Base-by-base conservation (phyloP, 148 eudicot genomes). In the Talinum fruticosum region DNA sequence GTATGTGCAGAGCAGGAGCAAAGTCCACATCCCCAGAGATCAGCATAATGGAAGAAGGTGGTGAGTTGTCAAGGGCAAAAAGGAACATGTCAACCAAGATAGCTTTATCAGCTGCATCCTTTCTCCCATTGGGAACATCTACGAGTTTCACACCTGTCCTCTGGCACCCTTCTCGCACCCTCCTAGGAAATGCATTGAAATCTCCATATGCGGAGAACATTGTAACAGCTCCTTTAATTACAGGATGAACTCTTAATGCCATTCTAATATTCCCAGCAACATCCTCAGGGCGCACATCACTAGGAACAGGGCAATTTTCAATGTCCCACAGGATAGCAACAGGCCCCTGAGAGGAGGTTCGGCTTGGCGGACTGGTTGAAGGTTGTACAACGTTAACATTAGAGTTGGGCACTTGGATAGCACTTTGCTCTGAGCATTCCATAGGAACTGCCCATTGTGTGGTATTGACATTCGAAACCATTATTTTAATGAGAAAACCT, bases 11-110 rank as follows among this genome's bases (percentile, higher is more conserved):
- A 47, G 99, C 99, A 8, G 99, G 97, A 62, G 99, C 84, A 87
- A 96, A 96, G 78, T 96, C 97, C 77, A 96, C 99, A 82, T 96
- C 99, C 73, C 99, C 99, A 0, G 99, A 96, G 62, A 96, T 96
- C 51, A 96, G 79, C 97, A 96, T 85, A 79, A 96, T 91, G 66
- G 89, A 90, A 81, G 99, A 96, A 4, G 97, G 99, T 0, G 99
- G 95, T 35, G 82, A 90, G 73, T 96, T 91, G 86, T 96, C 99
- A 19, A 96, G 97, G 78, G 99, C 97, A 87, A 96, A 96, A 71
- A 93, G 93, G 75, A 96, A 96, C 97, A 96, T 96, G 81, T 96
- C 99, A 71, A 96, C 92, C 83, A 96, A 89, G 80, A 96, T 96
- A 66, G 99, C 99, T 84, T 96, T 96, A 81, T 96, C 99, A 81